These are phyloP conservation scores for Spathaspora gorwiae DNA, from an alignment of 805 yeast genomes.

Conservation along the genomic window DNA sequence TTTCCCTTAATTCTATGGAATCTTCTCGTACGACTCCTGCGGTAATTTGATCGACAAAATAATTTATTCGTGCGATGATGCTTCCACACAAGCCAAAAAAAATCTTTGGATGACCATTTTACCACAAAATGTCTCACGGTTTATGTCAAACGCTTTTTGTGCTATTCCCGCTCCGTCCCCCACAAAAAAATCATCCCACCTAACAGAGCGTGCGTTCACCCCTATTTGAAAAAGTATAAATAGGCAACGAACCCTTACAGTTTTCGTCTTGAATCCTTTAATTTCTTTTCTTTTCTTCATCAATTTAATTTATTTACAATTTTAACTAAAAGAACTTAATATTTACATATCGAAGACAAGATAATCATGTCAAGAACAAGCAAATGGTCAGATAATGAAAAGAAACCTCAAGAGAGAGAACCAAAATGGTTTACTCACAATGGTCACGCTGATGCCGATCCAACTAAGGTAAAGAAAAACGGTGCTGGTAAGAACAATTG, in stretches of 20 bases:
- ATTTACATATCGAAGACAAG: neutral
- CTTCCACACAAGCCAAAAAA: no score
- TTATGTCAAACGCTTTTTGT: neutral
- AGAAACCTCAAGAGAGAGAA: conserved; percentile 47
- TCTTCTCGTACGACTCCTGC: no score
- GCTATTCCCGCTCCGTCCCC: neutral
- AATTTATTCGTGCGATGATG: no score
- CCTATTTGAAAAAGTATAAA: neutral
- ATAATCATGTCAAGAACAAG: conserved; percentile 66
- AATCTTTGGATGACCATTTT: no score
- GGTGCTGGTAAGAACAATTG: conserved; percentile 88
- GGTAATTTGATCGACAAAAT: no score
- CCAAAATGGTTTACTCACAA: conserved; percentile 77
- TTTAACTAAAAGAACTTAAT: neutral
- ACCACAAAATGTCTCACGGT: neutral
- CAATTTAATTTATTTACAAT: neutral
- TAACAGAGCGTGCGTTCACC: neutral
- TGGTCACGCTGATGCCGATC: conserved; percentile 65
- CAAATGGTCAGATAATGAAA: conserved; percentile 70
- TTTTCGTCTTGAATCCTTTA: neutral
- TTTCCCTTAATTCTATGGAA: no score
- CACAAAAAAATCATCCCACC: neutral
- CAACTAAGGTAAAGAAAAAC: conserved; percentile 71
- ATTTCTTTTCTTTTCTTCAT: neutral
- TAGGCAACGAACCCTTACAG: neutral